Evolutionary conservation across 73 alveolate species (phyloP).

Genomic region (Uronychia setigera): DNA sequence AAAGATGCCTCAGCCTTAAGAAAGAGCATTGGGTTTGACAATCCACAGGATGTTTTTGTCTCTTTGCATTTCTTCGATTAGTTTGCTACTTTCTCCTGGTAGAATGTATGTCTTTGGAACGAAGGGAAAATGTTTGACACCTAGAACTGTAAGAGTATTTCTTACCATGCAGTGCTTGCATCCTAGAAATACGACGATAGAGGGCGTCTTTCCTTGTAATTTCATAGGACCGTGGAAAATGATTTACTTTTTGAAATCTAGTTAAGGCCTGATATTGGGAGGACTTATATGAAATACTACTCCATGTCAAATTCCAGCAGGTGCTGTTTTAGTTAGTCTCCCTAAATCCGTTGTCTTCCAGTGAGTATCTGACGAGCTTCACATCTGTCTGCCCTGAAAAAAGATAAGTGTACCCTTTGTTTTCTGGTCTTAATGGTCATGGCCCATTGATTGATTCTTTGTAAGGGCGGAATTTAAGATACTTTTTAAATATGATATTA

Average conservation of each 20-base stretch:
- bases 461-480: constrained; percentile 50
- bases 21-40: constrained; percentile 88
- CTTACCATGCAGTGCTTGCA: constrained; percentile 69
- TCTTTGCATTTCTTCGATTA: constrained; percentile 72
- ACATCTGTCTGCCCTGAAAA: constrained; percentile 34
- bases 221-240: constrained; percentile 91
- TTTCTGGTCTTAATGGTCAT: constrained; percentile 49
- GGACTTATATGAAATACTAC: constrained; percentile 11
- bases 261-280: constrained; percentile 42
- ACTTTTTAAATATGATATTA: constrained; percentile 5
- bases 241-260: constrained; percentile 82
- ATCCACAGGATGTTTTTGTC: constrained; percentile 79
- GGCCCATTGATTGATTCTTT: constrained; percentile 39
- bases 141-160: constrained; percentile 64
- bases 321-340: constrained; percentile 15
- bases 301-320: constrained; percentile 54
- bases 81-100: constrained; percentile 79
- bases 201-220: constrained; percentile 84
- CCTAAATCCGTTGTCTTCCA: constrained; percentile 63
- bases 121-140: constrained; percentile 73
- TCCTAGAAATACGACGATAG: constrained; percentile 76
- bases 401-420: constrained; percentile 51
- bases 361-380: constrained; percentile 40
- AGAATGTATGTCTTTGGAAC: constrained; percentile 82
- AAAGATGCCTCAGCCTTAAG: constrained; percentile 89